Evolutionary conservation across 306 rosid species (phyloP).

Genomic region (Clitoria ternatea): DNA sequence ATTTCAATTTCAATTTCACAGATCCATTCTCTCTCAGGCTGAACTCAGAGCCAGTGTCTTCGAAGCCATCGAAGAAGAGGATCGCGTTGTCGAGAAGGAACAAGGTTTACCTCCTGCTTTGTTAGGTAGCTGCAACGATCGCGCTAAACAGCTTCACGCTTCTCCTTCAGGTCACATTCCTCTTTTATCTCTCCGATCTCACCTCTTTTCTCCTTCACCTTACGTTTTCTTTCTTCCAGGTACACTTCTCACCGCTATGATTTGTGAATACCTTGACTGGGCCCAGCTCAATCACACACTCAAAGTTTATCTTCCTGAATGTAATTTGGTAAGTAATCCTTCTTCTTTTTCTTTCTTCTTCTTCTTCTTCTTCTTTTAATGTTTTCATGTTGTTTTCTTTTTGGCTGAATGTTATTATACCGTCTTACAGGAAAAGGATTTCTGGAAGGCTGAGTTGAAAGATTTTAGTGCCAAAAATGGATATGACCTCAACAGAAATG

Average conservation of each 20-base stretch:
- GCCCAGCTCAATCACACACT: slow-evolving; percentile 90
- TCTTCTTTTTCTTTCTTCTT: not conserved
- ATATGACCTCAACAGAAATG: slow-evolving; percentile 88
- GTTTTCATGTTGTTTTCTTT: not conserved
- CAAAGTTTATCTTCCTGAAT: slow-evolving; percentile 93
- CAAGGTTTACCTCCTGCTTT: slow-evolving; percentile 93
- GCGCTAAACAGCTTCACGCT: slow-evolving; percentile 95
- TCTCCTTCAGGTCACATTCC: slow-evolving; percentile 74
- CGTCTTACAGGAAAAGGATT: slow-evolving; percentile 75
- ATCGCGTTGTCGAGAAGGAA: slow-evolving; percentile 81
- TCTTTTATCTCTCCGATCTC: not conserved
- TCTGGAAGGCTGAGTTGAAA: slow-evolving; percentile 90
- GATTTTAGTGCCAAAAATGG: slow-evolving; percentile 94
- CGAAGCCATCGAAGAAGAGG: slow-evolving; percentile 99
- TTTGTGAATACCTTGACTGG: slow-evolving; percentile 97
- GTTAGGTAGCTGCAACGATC: slow-evolving; percentile 96
- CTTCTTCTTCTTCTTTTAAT: not conserved
- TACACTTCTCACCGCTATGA: slow-evolving; percentile 79
- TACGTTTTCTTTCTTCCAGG: slow-evolving; percentile 56
- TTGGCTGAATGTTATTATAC: not conserved
- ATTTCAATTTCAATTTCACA: not conserved
- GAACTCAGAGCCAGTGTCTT: slow-evolving; percentile 97
- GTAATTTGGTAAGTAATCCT: slow-evolving; percentile 76
- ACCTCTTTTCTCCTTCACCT: not conserved
- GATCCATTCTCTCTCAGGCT: slow-evolving; percentile 52